These are phyloP conservation scores for Phytophthora vignae DNA, from an alignment of 352 stramenopile species.

Conservation along the genomic window DNA sequence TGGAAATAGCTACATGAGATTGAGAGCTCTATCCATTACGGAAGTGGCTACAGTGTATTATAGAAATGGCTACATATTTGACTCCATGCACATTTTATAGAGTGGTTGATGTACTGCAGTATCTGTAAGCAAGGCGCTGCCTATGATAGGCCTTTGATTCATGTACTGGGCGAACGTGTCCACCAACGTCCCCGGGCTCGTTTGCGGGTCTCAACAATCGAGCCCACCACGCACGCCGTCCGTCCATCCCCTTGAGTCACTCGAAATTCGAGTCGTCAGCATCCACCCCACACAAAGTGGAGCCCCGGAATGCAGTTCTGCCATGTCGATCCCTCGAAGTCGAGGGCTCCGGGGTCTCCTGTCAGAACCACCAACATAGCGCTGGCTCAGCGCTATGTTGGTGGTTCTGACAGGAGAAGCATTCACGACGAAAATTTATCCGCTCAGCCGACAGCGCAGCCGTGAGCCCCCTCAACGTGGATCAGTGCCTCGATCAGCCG, in stretches of 20 bases:
- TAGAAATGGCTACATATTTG: too few relatives aligned
- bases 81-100: too few relatives aligned
- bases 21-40: too few relatives aligned
- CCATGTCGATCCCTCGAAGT: not conserved
- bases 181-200: not conserved
- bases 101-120: too few relatives aligned
- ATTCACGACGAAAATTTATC: conserved; percentile 19
- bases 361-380: too few relatives aligned
- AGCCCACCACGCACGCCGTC: conserved; percentile 16
- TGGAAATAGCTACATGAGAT: too few relatives aligned
- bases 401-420: too few relatives aligned
- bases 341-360: not conserved
- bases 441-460: conserved; percentile 16
- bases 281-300: not conserved
- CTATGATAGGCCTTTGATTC: too few relatives aligned
- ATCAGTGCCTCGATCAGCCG: conserved; percentile 14
- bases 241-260: conserved; percentile 7
- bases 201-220: conserved; percentile 20
- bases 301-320: not conserved
- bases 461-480: not conserved
- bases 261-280: conserved; percentile 1
- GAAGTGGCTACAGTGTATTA: too few relatives aligned
- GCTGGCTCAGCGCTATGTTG: too few relatives aligned
- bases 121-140: too few relatives aligned
- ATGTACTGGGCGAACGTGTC: too few relatives aligned